These are phyloP conservation scores for Halophytophthora polymorphica DNA, from an alignment of 352 stramenopile species.

Conservation along the genomic window DNA sequence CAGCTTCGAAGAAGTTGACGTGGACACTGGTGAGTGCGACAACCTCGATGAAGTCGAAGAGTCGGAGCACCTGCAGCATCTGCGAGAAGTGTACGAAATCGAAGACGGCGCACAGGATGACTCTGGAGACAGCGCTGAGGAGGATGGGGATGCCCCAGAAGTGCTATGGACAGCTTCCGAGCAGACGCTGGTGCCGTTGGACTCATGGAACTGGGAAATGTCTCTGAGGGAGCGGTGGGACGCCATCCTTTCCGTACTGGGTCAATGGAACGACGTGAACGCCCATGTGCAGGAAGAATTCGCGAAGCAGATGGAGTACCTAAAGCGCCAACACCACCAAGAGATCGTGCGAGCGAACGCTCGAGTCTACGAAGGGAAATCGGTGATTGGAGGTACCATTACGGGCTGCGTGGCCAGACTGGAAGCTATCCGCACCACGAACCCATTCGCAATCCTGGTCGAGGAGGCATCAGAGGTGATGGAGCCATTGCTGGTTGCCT, in stretches of 20 bases:
- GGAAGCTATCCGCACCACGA: conserved; percentile 77
- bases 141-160: conserved; percentile 34
- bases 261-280: conserved; percentile 22
- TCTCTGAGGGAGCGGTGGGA: conserved; percentile 54
- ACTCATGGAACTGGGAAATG: conserved; percentile 77
- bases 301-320: conserved; percentile 20
- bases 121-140: conserved; percentile 19
- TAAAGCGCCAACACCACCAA: conserved; percentile 55
- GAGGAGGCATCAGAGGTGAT: conserved; percentile 88
- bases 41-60: conserved; percentile 73
- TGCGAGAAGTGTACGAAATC: conserved; percentile 77
- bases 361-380: conserved; percentile 77
- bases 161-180: conserved; percentile 12
- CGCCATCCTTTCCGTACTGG: conserved; percentile 26
- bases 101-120: conserved; percentile 35
- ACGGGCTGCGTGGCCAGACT: conserved; percentile 82
- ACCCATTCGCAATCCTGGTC: conserved; percentile 84
- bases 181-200: conserved; percentile 10
- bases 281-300: conserved; percentile 18
- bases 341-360: conserved; percentile 67
- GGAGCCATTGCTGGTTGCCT: conserved; percentile 84
- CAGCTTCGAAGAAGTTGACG: conserved; percentile 40
- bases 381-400: conserved; percentile 86
- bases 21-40: conserved; percentile 28
- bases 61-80: conserved; percentile 78